Conservation (phyloP, 2,329 filamentous ascomycete species). For the Pseudogymnoascus sp. region DNA sequence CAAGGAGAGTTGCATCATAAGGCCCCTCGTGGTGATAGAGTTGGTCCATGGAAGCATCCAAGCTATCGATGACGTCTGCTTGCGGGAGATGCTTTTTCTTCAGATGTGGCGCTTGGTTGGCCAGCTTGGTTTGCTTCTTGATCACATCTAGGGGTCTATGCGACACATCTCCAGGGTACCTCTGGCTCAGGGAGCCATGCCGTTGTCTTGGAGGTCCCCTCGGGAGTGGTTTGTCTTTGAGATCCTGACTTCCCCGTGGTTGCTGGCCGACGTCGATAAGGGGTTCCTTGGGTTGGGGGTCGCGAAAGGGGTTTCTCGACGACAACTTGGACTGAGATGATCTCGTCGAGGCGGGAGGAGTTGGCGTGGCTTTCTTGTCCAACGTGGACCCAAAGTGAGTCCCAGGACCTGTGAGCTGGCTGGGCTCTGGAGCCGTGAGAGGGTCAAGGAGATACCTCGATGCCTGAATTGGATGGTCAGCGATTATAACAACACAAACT, state of each 20-base stretch:
- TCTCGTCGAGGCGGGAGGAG: slow-evolving; percentile 47
- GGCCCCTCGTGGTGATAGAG: slow-evolving; percentile 85
- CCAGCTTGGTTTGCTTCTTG: slow-evolving; percentile 52
- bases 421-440: slow-evolving; percentile 59
- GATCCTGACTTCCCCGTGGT: background rate
- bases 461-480: slow-evolving; percentile 39
- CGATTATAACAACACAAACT: background rate
- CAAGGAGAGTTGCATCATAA: slow-evolving; percentile 72
- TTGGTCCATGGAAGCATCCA: slow-evolving; percentile 59
- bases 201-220: slow-evolving; percentile 30
- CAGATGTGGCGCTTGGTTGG: slow-evolving; percentile 59
- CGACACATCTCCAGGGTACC: slow-evolving; percentile 57
- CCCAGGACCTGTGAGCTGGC: slow-evolving; percentile 58
- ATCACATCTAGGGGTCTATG: slow-evolving; percentile 61
- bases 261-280: slow-evolving; percentile 29
- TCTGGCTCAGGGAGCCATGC: slow-evolving; percentile 47
- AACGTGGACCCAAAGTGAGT: slow-evolving; percentile 33
- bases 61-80: slow-evolving; percentile 70
- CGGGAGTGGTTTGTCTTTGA: slow-evolving; percentile 19
- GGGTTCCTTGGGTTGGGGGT: slow-evolving; percentile 21
- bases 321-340: slow-evolving; percentile 42
- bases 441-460: slow-evolving; percentile 62
- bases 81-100: slow-evolving; percentile 57
- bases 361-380: slow-evolving; percentile 28
- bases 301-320: slow-evolving; percentile 36